Percentiles rank a stretch among this genome's conserved stretches.
phyloP scores from a whole-genome alignment of 805 yeast genomes.

The Cyberlindnera meyerae region DNA sequence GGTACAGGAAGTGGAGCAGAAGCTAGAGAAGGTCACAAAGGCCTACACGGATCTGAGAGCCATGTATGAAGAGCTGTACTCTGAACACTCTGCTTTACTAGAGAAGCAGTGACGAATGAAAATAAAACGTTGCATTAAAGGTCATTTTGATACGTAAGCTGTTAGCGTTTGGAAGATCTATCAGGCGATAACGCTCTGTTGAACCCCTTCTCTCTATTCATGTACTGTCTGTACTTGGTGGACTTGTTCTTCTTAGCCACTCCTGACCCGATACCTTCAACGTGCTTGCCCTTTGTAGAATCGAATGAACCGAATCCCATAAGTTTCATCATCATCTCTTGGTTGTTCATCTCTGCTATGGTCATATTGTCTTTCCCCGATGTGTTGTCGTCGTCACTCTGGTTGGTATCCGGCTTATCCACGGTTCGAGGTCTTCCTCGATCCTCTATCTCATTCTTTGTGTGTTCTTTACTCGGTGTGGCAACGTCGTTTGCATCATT shows the following conservation, averaged over 20 bases:
- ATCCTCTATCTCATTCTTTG: slow-evolving; percentile 4
- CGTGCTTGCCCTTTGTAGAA: slow-evolving; percentile 54
- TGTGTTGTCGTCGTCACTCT: no score
- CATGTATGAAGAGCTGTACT: slow-evolving; percentile 54
- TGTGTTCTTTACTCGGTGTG: no score
- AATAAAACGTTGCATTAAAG: no score
- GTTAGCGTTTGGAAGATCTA: slow-evolving; percentile 13
- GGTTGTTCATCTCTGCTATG: slow-evolving; percentile 23
- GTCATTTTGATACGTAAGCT: no score
- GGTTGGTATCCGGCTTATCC: no score
- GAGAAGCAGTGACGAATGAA: slow-evolving; percentile 14
- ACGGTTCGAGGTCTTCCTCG: slow-evolving; percentile 5
- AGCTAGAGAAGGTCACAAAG: slow-evolving; percentile 45
- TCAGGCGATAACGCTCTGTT: slow-evolving; percentile 51
- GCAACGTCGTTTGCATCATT: no score
- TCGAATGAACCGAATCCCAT: slow-evolving; percentile 59
- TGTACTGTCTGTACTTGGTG: slow-evolving; percentile 52
- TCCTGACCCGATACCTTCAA: slow-evolving; percentile 43
- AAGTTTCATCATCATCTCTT: slow-evolving; percentile 33
- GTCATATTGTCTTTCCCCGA: no score
- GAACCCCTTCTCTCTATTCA: slow-evolving; percentile 53
- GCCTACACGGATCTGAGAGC: slow-evolving; percentile 57
- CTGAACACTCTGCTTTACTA: slow-evolving; percentile 39
- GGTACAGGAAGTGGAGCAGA: slow-evolving; percentile 36
- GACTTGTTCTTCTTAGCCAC: slow-evolving; percentile 34